Evolutionary conservation across 1,284 basidiomycete genomes (phyloP).

Genomic region (Polyporus tsugae): DNA sequence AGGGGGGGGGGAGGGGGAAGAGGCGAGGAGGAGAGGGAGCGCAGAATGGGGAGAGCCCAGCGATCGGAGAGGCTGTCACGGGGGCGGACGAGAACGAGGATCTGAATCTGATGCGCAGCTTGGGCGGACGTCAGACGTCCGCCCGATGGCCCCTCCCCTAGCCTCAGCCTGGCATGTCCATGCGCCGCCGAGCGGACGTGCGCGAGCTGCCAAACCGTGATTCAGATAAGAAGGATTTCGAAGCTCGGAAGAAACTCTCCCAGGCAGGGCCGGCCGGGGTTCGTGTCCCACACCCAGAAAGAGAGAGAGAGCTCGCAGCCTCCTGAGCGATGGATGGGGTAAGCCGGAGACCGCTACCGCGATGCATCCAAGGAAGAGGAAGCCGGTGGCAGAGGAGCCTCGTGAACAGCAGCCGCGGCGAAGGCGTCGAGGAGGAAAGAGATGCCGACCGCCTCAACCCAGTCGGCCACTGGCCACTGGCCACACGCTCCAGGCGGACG

Average conservation of each 20-base stretch:
- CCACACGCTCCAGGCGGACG: neutral
- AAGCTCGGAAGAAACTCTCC: too few species aligned
- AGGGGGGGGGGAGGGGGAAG: neutral
- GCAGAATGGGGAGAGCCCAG: neutral
- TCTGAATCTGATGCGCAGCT: constrained; percentile 11
- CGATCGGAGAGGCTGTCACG: neutral
- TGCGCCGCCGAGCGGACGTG: neutral
- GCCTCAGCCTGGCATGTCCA: neutral
- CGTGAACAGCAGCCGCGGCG: neutral
- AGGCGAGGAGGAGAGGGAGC: neutral
- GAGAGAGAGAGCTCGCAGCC: neutral
- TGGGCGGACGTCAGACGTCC: neutral
- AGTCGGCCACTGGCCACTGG: neutral
- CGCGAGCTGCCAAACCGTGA: neutral
- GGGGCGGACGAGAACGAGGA: neutral
- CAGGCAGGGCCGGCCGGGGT: neutral
- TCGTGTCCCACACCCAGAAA: neutral
- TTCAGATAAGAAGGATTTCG: neutral
- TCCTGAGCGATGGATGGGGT: neutral
- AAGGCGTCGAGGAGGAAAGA: neutral
- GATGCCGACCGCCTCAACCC: neutral
- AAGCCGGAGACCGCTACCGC: neutral
- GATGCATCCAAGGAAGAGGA: neutral
- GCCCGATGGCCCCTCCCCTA: neutral
- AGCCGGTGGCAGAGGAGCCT: neutral